Conservation (phyloP, 2,329 filamentous ascomycete genomes). For the Microsporum ferrugineum region DNA sequence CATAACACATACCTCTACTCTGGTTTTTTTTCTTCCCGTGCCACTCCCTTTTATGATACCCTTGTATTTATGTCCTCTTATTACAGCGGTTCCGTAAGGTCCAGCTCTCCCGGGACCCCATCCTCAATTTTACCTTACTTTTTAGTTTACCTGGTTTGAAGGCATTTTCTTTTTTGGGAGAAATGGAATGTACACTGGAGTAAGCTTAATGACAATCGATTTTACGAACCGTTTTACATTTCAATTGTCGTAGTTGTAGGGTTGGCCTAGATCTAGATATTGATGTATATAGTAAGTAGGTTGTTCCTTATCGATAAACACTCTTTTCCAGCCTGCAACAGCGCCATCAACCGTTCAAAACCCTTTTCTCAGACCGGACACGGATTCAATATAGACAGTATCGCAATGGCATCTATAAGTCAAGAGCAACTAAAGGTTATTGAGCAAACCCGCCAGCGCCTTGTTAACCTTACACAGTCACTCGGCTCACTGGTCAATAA, state of each 20-base stretch:
- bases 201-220: background rate
- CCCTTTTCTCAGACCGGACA: background rate
- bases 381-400: background rate
- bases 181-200: background rate
- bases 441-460: constrained; percentile 57
- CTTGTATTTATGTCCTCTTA: background rate
- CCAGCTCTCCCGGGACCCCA: background rate
- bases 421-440: constrained; percentile 48
- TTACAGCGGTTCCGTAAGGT: too few relatives aligned
- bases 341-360: background rate
- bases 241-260: background rate
- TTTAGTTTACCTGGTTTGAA: background rate
- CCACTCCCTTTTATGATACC: background rate
- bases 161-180: background rate
- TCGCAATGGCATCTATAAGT: constrained; percentile 28
- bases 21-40: background rate
- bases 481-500: constrained; percentile 53
- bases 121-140: background rate
- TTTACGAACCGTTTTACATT: background rate
- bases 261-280: background rate
- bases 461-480: constrained; percentile 57
- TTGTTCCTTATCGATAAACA: background rate
- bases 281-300: background rate
- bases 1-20: background rate
- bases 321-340: background rate